Conservation (phyloP, 176 grass and related monocot genomes). For the Metroxylon sagu region DNA sequence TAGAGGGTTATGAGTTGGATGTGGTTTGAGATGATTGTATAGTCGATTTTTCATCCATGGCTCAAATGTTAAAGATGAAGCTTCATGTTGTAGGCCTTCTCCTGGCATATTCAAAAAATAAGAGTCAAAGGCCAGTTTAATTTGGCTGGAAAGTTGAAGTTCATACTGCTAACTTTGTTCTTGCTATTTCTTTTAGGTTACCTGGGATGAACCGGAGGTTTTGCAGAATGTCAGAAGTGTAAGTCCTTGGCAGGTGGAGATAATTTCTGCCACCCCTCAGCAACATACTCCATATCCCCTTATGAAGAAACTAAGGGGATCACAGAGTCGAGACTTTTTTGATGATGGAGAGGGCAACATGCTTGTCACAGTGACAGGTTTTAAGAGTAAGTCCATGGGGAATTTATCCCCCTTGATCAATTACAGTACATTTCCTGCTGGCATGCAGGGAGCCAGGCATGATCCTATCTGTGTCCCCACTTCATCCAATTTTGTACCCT, state of each 20-base stretch:
- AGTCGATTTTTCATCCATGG: too few species aligned
- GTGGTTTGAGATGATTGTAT: too few species aligned
- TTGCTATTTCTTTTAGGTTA: background rate
- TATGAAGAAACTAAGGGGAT: constrained; percentile 1
- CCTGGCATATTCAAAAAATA: too few species aligned
- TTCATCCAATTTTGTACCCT: background rate
- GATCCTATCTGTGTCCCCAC: background rate
- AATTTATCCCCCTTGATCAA: background rate
- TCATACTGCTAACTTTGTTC: background rate
- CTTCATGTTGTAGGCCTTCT: too few species aligned
- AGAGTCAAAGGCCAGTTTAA: too few species aligned
- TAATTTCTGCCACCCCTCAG: background rate
- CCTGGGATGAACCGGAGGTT: constrained; percentile 16
- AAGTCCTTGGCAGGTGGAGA: constrained; percentile 20
- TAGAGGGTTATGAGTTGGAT: too few species aligned
- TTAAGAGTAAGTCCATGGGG: background rate
- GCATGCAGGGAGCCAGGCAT: constrained; percentile 31
- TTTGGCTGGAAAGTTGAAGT: too few species aligned
- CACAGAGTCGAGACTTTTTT: background rate
- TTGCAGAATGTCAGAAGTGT: constrained; percentile 11
- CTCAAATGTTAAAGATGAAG: too few species aligned
- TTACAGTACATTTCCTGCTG: constrained; percentile 15
- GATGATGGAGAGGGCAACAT: background rate
- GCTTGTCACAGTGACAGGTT: background rate
- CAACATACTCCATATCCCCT: background rate